Percentiles rank a stretch among this genome's conserved stretches.
phyloP scores from a whole-genome alignment of 1,139 yeast genomes.

The Geotrichum restrictum region DNA sequence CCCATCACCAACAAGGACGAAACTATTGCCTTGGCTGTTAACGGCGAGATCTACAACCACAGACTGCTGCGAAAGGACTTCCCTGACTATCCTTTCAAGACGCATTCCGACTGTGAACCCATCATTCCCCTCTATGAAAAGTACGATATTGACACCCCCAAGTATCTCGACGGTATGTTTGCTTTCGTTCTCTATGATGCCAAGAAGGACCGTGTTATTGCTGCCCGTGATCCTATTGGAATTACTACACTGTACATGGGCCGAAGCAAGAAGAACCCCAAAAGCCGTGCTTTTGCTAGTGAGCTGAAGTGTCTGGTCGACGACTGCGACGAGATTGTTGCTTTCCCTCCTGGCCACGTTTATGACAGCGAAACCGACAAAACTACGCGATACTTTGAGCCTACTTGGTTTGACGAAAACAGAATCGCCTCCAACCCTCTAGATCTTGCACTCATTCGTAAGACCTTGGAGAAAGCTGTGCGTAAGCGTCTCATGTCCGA shows the following conservation, averaged over 20 bases:
- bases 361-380: conserved; percentile 88
- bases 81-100: conserved; percentile 67
- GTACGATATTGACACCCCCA: conserved; percentile 86
- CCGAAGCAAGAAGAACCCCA: conserved; percentile 62
- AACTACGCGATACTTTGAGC: conserved; percentile 81
- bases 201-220: conserved; percentile 77
- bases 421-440: conserved; percentile 70
- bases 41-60: conserved; percentile 98
- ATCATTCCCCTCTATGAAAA: conserved; percentile 87
- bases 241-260: conserved; percentile 96
- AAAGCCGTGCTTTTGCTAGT: conserved; percentile 82
- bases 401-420: conserved; percentile 87
- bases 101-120: conserved; percentile 94
- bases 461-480: conserved; percentile 84
- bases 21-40: conserved; percentile 72
- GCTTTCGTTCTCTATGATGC: conserved; percentile 91
- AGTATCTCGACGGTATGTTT: conserved; percentile 94
- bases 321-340: conserved; percentile 85
- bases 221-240: conserved; percentile 98
- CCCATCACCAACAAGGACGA: conserved; percentile 84
- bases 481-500: conserved; percentile 99
- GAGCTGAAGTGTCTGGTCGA: conserved; percentile 91
- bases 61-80: conserved; percentile 77
- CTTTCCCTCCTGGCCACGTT: conserved; percentile 98
- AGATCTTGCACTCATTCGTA: conserved; percentile 69